Percentiles rank a stretch among this genome's conserved stretches.
phyloP scores from a whole-genome alignment of 1,284 basidiomycete genomes.

The Boletellus sp. region DNA sequence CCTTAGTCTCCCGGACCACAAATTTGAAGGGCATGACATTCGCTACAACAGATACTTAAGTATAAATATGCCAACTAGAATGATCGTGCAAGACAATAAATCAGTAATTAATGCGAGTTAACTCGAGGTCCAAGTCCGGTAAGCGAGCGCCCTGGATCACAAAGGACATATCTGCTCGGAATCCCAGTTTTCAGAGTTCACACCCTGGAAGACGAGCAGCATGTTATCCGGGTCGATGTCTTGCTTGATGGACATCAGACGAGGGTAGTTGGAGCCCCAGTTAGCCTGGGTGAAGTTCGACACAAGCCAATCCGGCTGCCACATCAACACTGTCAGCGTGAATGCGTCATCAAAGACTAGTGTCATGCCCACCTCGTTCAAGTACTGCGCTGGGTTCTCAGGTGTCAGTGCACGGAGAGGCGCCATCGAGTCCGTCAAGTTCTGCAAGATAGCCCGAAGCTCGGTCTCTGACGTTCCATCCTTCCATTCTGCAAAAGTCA shows the following conservation, averaged over 20 bases:
- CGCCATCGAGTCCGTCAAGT: constrained; percentile 27
- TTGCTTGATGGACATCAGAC: too few species aligned
- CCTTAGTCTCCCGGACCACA: too few species aligned
- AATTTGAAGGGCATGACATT: too few species aligned
- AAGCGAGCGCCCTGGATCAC: too few species aligned
- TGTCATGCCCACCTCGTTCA: constrained; percentile 35
- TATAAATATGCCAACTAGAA: too few species aligned
- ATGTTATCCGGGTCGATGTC: neutral
- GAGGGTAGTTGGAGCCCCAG: constrained; percentile 40
- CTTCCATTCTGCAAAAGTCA: constrained; percentile 28
- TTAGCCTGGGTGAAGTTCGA: constrained; percentile 35
- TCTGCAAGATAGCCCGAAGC: constrained; percentile 25
- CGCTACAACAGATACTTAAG: too few species aligned
- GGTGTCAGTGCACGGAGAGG: constrained; percentile 8
- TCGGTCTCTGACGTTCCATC: constrained; percentile 28
- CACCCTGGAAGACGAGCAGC: neutral
- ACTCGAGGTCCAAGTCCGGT: too few species aligned
- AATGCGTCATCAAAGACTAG: too few species aligned
- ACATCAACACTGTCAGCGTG: neutral
- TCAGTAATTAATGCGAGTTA: too few species aligned
- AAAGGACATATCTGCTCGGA: neutral
- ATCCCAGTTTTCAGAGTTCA: neutral
- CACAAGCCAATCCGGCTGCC: constrained; percentile 20
- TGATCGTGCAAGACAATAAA: too few species aligned
- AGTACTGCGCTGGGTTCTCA: constrained; percentile 33